These are phyloP conservation scores for Schwanniomyces vanrijiae DNA, from an alignment of 805 yeast genomes.

Conservation along the genomic window DNA sequence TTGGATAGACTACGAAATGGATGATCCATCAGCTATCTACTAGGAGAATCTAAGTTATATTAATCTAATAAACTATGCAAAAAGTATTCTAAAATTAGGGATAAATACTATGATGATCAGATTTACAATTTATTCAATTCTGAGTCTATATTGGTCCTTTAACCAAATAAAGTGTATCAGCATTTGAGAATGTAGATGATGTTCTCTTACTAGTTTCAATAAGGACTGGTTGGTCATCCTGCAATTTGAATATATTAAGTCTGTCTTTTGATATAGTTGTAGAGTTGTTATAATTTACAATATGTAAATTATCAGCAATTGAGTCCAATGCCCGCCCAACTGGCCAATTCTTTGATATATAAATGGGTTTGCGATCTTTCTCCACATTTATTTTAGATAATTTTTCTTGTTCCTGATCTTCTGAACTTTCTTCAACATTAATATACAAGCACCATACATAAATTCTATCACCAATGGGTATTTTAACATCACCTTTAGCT, in stretches of 20 bases:
- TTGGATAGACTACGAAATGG: conserved; percentile 55
- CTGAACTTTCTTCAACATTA: conserved; percentile 13
- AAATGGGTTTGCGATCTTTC: conserved; percentile 36
- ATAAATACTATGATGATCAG: background rate
- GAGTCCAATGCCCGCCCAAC: conserved; percentile 59
- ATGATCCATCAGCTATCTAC: conserved; percentile 13
- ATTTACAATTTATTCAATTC: background rate
- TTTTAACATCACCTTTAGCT: conserved; percentile 54
- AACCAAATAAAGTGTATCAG: conserved; percentile 53
- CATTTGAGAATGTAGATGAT: conserved; percentile 40
- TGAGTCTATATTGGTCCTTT: conserved; percentile 36
- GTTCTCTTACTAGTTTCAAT: conserved; percentile 38
- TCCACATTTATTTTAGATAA: conserved; percentile 23
- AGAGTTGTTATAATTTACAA: conserved; percentile 50
- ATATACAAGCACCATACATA: conserved; percentile 50
- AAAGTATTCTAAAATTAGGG: background rate
- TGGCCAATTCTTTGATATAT: conserved; percentile 56
- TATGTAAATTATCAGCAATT: conserved; percentile 45
- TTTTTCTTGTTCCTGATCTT: conserved; percentile 20
- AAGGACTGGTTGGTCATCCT: conserved; percentile 25
- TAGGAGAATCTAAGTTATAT: background rate
- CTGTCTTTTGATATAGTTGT: conserved; percentile 41
- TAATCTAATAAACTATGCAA: background rate
- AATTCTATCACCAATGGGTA: conserved; percentile 44
- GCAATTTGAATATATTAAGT: conserved; percentile 46